Evolutionary conservation across 139 green algal genomes (phyloP).

Genomic region (Klebsormidium nitens): DNA sequence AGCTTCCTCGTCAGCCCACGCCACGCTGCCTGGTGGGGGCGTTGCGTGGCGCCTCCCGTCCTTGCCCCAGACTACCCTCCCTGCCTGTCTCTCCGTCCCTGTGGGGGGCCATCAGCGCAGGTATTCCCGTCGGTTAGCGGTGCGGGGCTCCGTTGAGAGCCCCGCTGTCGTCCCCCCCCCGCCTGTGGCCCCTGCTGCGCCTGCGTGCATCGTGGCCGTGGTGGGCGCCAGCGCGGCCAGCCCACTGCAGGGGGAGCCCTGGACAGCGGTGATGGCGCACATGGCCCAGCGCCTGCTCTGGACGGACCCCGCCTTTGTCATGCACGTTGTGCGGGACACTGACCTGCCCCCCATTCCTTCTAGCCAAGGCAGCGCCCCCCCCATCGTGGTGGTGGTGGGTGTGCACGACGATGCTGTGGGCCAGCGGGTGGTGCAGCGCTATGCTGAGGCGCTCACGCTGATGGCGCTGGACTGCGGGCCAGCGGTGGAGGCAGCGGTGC

Average conservation of each 20-base stretch:
- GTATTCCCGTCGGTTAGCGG: no score
- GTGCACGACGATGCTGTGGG: background rate
- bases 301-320: background rate
- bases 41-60: no score
- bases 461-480: background rate
- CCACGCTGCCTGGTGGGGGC: no score
- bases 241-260: constrained; percentile 1
- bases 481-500: background rate
- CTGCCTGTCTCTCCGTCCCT: no score
- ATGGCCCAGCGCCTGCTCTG: background rate
- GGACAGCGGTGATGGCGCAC: constrained; percentile 21
- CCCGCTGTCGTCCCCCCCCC: no score
- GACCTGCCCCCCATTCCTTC: background rate
- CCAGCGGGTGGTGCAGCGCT: background rate
- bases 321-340: no score
- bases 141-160: no score
- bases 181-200: background rate
- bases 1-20: no score
- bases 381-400: background rate
- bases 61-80: no score
- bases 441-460: background rate
- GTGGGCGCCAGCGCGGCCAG: constrained; percentile 8
- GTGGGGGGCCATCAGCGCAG: no score
- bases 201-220: background rate
- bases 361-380: background rate